Conservation (phyloP, 257 asterid genomes). For the Lycium ferocissimum region DNA sequence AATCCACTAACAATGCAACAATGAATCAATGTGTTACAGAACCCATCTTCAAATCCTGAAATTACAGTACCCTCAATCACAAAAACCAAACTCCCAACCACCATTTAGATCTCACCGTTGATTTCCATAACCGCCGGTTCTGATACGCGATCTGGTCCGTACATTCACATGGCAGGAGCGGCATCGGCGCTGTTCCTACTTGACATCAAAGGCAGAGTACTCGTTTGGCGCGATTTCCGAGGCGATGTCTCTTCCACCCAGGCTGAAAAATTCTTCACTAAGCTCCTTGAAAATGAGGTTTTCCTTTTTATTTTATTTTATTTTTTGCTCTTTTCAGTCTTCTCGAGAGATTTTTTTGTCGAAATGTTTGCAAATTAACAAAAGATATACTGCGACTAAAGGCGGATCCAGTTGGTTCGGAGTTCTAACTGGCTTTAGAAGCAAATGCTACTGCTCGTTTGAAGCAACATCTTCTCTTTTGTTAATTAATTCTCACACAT, state of each 20-base stretch:
- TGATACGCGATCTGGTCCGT: not conserved
- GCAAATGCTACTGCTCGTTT: not conserved
- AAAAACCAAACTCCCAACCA: not conserved
- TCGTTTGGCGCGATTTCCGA: slow-evolving; percentile 98
- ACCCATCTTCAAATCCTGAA: not conserved
- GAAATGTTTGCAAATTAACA: not conserved
- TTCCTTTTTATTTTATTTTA: not conserved
- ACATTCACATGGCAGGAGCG: slow-evolving; percentile 80
- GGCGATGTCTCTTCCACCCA: slow-evolving; percentile 89
- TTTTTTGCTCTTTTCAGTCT: not conserved
- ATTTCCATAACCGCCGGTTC: not conserved
- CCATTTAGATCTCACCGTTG: not conserved
- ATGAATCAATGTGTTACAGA: not conserved
- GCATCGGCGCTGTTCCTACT: slow-evolving; percentile 99
- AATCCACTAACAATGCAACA: not conserved
- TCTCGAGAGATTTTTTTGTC: not conserved
- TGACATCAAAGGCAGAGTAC: slow-evolving; percentile 90
- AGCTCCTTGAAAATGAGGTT: slow-evolving; percentile 91
- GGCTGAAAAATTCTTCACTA: slow-evolving; percentile 91
- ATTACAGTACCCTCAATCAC: not conserved
- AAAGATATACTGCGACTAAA: not conserved
- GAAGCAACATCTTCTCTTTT: no score
- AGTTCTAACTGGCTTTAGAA: not conserved
- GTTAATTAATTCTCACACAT: no score
- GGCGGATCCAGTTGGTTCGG: slow-evolving; percentile 3